Conservation (phyloP, 169 alveolate species). For the Plasmodium malariae region DNA sequence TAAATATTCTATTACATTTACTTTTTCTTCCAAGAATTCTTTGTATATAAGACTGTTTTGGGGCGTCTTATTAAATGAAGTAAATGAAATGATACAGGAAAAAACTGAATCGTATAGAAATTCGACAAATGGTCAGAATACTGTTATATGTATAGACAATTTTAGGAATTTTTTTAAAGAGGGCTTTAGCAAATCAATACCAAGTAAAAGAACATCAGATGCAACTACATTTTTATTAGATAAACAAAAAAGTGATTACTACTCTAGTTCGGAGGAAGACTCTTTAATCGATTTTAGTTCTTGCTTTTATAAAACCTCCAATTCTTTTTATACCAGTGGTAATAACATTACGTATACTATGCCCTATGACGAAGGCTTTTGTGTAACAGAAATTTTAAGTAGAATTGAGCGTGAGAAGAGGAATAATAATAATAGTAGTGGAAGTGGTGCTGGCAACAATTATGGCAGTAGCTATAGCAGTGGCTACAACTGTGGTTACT, state of each 20-base stretch:
- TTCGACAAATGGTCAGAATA: conserved; percentile 2
- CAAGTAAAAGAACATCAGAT: conserved; percentile 24
- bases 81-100: conserved; percentile 26
- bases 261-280: background rate
- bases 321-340: conserved; percentile 22
- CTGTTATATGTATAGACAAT: conserved; percentile 62
- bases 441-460: background rate
- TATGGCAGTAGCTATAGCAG: background rate
- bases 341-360: conserved; percentile 35
- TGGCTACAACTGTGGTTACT: background rate
- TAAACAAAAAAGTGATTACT: conserved; percentile 12
- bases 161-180: conserved; percentile 45
- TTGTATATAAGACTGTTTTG: conserved; percentile 17
- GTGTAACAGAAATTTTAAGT: conserved; percentile 28
- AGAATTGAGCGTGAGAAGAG: conserved; percentile 24
- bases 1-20: conserved; percentile 26
- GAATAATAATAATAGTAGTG: background rate
- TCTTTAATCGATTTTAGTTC: conserved; percentile 14
- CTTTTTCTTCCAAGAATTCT: conserved; percentile 26
- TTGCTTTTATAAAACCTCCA: conserved; percentile 32
- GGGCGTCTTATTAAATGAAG: conserved; percentile 49
- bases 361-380: conserved; percentile 51
- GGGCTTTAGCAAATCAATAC: conserved; percentile 32
- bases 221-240: conserved; percentile 32
- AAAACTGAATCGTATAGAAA: conserved; percentile 1